Evolutionary conservation across 441 rosid genomes (phyloP).

Genomic region (Brassica hybrid): DNA sequence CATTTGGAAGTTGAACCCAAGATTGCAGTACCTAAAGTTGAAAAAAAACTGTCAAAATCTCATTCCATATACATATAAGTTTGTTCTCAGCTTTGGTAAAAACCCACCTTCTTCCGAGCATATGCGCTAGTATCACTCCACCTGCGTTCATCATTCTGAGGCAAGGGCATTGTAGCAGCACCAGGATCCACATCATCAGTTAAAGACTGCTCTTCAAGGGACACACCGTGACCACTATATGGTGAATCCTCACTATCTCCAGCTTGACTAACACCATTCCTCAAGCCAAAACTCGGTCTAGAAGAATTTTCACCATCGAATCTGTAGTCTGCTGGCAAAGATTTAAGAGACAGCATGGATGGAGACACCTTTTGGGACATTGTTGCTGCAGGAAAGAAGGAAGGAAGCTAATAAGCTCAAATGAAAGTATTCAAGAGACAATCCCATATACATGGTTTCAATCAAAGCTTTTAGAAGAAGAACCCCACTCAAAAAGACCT

Average conservation of each 20-base stretch:
- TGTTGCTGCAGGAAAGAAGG: slow-evolving; percentile 46
- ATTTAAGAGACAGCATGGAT: slow-evolving; percentile 68
- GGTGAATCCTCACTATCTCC: slow-evolving; percentile 80
- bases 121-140: slow-evolving; percentile 86
- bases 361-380: slow-evolving; percentile 66
- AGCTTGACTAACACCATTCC: slow-evolving; percentile 46
- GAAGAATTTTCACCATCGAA: slow-evolving; percentile 54
- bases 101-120: slow-evolving; percentile 68
- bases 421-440: slow-evolving; percentile 15
- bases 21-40: slow-evolving; percentile 79
- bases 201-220: slow-evolving; percentile 57
- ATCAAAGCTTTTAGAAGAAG: slow-evolving; percentile 48
- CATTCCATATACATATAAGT: slow-evolving; percentile 6
- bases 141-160: slow-evolving; percentile 57
- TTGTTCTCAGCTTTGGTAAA: slow-evolving; percentile 2
- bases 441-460: slow-evolving; percentile 46
- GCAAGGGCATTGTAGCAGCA: slow-evolving; percentile 51
- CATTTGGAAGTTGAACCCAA: slow-evolving; percentile 87
- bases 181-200: slow-evolving; percentile 57
- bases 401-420: slow-evolving; percentile 35
- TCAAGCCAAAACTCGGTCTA: slow-evolving; percentile 43
- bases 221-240: slow-evolving; percentile 51
- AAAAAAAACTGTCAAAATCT: slow-evolving; percentile 34
- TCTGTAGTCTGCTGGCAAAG: slow-evolving; percentile 73
- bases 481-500: slow-evolving; percentile 64